phyloP scores from a whole-genome alignment of 495 filamentous ascomycete genomes.

The Xylona heveae region DNA sequence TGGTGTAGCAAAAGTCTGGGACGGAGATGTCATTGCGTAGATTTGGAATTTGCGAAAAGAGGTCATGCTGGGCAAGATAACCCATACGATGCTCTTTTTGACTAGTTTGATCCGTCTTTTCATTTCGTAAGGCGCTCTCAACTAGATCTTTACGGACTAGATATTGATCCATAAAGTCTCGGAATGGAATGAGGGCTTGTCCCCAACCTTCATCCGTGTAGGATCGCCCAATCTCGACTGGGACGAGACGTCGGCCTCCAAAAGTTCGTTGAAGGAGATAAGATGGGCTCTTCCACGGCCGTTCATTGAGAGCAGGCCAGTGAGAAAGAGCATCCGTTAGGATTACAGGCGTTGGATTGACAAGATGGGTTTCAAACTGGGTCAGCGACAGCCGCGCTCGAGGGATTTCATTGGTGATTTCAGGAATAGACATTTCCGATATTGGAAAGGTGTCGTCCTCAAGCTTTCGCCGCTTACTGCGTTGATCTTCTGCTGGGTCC shows the following conservation, averaged over 20 bases:
- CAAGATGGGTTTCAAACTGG: conserved; percentile 42
- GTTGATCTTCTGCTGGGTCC: neutral
- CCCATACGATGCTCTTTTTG: neutral
- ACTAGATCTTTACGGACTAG: conserved; percentile 5
- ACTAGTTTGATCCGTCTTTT: conserved; percentile 6
- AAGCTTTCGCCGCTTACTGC: conserved; percentile 11
- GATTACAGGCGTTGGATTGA: conserved; percentile 37
- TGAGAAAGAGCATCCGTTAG: conserved; percentile 37
- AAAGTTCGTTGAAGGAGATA: conserved; percentile 66
- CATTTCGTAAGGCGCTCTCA: conserved; percentile 8
- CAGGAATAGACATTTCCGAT: neutral
- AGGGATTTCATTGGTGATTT: conserved; percentile 7
- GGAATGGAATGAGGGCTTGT: conserved; percentile 60
- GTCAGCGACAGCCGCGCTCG: conserved; percentile 28
- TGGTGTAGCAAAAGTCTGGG: conserved; percentile 72
- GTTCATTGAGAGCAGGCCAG: conserved; percentile 60
- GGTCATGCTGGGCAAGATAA: conserved; percentile 82
- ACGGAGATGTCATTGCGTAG: conserved; percentile 55
- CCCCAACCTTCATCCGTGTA: conserved; percentile 81
- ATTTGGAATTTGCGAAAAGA: conserved; percentile 63
- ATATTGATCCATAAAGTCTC: conserved; percentile 43
- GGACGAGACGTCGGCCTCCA: conserved; percentile 56
- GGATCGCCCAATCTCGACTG: conserved; percentile 71
- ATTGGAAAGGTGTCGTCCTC: conserved; percentile 1
- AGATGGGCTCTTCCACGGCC: conserved; percentile 46